Evolutionary conservation across 768 basidiomycete species (phyloP), one percentile per base, ranked within the genome.

Genomic region (Leccinum aurantiacum): DNA sequence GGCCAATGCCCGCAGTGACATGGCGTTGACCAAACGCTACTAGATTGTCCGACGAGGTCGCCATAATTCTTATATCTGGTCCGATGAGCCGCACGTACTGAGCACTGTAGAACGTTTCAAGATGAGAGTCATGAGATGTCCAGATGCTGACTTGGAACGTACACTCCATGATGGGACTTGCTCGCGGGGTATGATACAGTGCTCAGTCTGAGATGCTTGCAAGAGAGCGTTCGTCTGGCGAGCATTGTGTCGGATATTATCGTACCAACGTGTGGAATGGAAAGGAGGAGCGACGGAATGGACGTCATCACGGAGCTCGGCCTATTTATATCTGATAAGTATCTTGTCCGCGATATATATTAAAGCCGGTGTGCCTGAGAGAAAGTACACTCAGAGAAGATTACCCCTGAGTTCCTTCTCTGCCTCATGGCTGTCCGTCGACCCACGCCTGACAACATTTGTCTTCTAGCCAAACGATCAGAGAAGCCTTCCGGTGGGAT

Each of bases 1-100:
- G 70, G 9, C 71, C 76, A 22, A 81, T 68, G n/a, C 80, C 80
- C 53, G 75, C 74, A 10, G 80, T 78, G 61, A 81, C 80, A 67
- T 81, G 78, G 54, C 74, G 70, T 63, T 78, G 71, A 50, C 80
- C 80, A 60, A 81, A 76, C 25, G 35, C 56, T n/a, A 73, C 72
- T 22, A 75, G 53, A 31, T 61, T 35, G 17, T 67, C 63, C 38
- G 66, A 60, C 31, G 65, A 64, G 53, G 69, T 71, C 13, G 66
- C 49, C 24, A 75, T 63, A 38, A 57, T 46, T 51, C 68, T 68
- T 14, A 51, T 44, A 25, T 58, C 31, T 38, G 31, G 60, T 53
- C 24, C 24, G 24, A 24, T 46, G 54, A 48, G 27, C 19, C 14
- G 46, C 15, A 19, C 22, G 13, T 37, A 15, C 37, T 54, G 64